These are phyloP conservation scores for Circinella umbellata DNA, from an alignment of 371 early-diverging fungal species.

Conservation along the genomic window DNA sequence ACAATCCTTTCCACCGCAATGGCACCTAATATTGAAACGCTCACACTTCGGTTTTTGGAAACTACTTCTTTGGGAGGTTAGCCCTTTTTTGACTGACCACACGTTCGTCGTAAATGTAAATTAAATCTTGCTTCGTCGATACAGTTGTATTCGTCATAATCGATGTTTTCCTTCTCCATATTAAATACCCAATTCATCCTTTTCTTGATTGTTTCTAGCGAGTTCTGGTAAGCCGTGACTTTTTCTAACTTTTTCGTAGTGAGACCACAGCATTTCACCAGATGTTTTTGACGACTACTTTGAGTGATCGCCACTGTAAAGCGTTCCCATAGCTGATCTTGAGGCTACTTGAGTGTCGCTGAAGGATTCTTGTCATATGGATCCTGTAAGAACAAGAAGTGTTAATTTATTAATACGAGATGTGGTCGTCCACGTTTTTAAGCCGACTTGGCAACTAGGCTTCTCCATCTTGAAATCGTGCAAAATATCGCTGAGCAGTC, in stretches of 20 bases:
- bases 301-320: constrained; percentile 17
- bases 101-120: constrained; percentile 12
- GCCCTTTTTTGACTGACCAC: constrained; percentile 17
- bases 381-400: neutral
- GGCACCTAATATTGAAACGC: constrained; percentile 19
- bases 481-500: no score
- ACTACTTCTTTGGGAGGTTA: no score
- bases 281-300: constrained; percentile 19
- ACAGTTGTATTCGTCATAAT: constrained; percentile 4
- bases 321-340: constrained; percentile 1
- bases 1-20: constrained; percentile 15
- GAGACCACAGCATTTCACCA: constrained; percentile 16
- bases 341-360: constrained; percentile 15
- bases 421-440: no score
- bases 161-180: constrained; percentile 2
- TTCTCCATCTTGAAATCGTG: no score
- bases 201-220: neutral
- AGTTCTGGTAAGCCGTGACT: constrained; percentile 11
- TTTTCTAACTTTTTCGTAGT: constrained; percentile 28
- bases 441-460: no score
- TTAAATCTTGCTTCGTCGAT: constrained; percentile 25
- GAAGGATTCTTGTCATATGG: constrained; percentile 3
- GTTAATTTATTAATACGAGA: neutral
- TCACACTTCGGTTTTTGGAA: neutral
- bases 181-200: neutral